Conservation (phyloP, 805 yeast species). For the Candida dendrica region DNA sequence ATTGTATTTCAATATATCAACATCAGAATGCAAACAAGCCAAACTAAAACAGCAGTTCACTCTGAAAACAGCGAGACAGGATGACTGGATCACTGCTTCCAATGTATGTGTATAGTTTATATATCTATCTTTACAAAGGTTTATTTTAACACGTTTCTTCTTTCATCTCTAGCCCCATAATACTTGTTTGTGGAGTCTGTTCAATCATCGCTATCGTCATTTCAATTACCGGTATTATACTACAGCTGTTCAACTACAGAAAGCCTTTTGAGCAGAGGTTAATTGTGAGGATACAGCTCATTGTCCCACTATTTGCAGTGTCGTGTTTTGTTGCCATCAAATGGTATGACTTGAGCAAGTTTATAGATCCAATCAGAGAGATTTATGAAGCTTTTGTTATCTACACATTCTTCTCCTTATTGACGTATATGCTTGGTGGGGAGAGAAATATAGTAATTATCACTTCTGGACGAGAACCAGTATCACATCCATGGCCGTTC, state of each 20-base stretch:
- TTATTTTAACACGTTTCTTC: neutral
- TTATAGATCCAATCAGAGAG: conserved; percentile 73
- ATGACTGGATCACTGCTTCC: neutral
- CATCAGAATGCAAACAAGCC: too few species aligned
- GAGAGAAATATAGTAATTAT: conserved; percentile 75
- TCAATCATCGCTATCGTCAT: conserved; percentile 27
- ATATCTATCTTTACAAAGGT: neutral
- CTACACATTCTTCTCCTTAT: conserved; percentile 80
- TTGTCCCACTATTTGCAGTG: conserved; percentile 75
- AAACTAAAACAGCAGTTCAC: too few species aligned
- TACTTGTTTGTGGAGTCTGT: conserved; percentile 4
- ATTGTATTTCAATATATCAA: too few species aligned
- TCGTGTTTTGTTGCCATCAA: conserved; percentile 57
- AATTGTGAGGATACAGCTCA: conserved; percentile 70
- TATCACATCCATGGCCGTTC: conserved; percentile 50
- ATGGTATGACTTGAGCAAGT: conserved; percentile 35
- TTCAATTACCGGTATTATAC: conserved; percentile 37
- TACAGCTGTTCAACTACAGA: conserved; percentile 67
- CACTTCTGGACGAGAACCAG: conserved; percentile 67
- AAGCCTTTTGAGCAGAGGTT: conserved; percentile 85
- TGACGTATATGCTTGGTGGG: conserved; percentile 85
- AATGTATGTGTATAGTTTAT: neutral
- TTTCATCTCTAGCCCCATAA: conserved; percentile 3
- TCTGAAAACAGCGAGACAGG: too few species aligned
- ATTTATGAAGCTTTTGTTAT: conserved; percentile 94